These are phyloP conservation scores for Boletellus ananiceps DNA, from an alignment of 768 basidiomycete genomes.

Conservation along the genomic window DNA sequence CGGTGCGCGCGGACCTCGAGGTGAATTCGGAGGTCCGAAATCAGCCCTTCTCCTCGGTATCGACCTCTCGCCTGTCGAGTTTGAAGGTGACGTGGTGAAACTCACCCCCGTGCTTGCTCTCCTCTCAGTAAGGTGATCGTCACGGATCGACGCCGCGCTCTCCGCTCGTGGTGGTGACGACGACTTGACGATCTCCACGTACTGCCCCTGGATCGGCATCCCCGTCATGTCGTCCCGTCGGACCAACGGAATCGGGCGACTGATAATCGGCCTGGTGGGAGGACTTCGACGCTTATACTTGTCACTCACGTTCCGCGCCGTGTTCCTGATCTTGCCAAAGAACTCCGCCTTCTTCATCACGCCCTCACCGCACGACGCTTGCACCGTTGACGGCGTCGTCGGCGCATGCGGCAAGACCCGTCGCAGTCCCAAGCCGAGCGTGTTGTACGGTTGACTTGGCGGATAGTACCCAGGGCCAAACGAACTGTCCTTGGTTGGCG, in stretches of 20 bases:
- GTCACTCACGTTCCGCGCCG: constrained; percentile 66
- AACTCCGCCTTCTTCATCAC: constrained; percentile 72
- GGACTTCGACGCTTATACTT: constrained; percentile 41
- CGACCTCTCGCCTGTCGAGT: constrained; percentile 59
- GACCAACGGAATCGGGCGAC: constrained; percentile 49
- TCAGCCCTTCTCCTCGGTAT: constrained; percentile 65
- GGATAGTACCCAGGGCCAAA: constrained; percentile 16
- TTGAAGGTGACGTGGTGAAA: constrained; percentile 53
- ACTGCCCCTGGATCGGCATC: constrained; percentile 31
- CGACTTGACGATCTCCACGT: constrained; percentile 28
- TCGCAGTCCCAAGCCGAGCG: constrained; percentile 44
- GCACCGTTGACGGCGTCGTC: constrained; percentile 33
- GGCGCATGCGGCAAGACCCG: constrained; percentile 46
- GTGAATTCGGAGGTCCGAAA: constrained; percentile 58
- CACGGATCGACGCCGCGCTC: constrained; percentile 36
- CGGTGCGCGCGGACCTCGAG: constrained; percentile 31
- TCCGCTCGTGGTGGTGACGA: constrained; percentile 9
- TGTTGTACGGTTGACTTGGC: constrained; percentile 16
- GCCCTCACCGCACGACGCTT: constrained; percentile 38
- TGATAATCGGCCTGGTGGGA: constrained; percentile 48
- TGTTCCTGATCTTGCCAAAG: constrained; percentile 54
- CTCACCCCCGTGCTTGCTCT: constrained; percentile 43
- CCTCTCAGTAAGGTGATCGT: constrained; percentile 27
- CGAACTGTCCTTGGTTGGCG: constrained; percentile 15
- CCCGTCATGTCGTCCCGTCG: constrained; percentile 16